Evolutionary conservation across 1,139 yeast genomes (phyloP).

Genomic region (Nakaseomyces sp.): DNA sequence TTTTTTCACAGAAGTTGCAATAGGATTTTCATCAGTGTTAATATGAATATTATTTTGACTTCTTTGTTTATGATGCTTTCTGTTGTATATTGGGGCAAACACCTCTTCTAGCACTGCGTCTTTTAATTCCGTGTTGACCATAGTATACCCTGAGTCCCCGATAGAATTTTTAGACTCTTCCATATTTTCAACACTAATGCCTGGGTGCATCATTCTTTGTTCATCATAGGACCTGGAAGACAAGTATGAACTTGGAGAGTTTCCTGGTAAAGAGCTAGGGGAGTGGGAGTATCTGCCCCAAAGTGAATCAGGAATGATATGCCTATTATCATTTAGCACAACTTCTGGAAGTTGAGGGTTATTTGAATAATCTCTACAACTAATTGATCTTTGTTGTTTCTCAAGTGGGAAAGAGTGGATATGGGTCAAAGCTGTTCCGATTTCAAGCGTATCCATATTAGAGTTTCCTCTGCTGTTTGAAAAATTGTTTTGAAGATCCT

Average conservation of each 20-base stretch:
- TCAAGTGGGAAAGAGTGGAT: conserved; percentile 16
- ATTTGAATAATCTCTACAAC: conserved; percentile 7
- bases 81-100: conserved; percentile 44
- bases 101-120: conserved; percentile 63
- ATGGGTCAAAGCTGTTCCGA: conserved; percentile 17
- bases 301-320: conserved; percentile 74
- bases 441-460: background rate
- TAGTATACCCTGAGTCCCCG: conserved; percentile 47
- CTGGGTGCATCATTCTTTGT: conserved; percentile 5
- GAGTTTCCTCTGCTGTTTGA: background rate
- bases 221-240: conserved; percentile 13
- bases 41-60: conserved; percentile 9
- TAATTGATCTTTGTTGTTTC: conserved; percentile 7
- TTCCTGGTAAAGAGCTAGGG: conserved; percentile 40
- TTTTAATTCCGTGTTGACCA: conserved; percentile 54
- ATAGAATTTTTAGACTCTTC: background rate
- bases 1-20: conserved; percentile 7
- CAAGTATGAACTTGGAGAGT: conserved; percentile 17
- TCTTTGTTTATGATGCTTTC: conserved; percentile 9
- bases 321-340: conserved; percentile 77
- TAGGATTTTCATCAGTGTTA: conserved; percentile 4
- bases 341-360: conserved; percentile 59
- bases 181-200: conserved; percentile 5
- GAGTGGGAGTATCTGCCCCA: conserved; percentile 54
- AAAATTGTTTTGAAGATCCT: background rate